These are phyloP conservation scores for Chaetomium strumarium DNA, from an alignment of 2,329 filamentous ascomycete genomes.

Conservation along the genomic window DNA sequence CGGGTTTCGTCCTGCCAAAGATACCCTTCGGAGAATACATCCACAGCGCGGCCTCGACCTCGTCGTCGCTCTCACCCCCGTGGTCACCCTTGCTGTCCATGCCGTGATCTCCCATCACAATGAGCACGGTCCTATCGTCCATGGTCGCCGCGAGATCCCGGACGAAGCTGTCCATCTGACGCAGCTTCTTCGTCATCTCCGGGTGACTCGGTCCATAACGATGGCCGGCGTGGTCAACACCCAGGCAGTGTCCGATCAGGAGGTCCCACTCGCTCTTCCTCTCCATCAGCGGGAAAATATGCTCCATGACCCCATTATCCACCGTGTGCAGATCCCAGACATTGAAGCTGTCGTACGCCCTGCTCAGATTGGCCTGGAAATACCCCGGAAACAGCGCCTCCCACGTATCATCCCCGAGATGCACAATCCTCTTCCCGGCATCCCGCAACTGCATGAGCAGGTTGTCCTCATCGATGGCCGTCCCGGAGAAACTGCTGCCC, in stretches of 20 bases:
- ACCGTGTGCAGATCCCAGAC: slow-evolving; percentile 97
- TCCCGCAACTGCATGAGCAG: slow-evolving; percentile 60
- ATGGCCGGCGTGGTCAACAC: slow-evolving; percentile 95
- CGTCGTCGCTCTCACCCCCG: slow-evolving; percentile 95
- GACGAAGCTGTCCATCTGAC: slow-evolving; percentile 83
- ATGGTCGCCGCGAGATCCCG: slow-evolving; percentile 63
- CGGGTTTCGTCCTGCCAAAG: slow-evolving; percentile 70
- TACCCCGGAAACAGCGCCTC: slow-evolving; percentile 87
- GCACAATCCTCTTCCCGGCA: slow-evolving; percentile 69
- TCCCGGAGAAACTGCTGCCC: slow-evolving; percentile 92
- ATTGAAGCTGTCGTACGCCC: slow-evolving; percentile 93
- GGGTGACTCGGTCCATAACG: slow-evolving; percentile 89
- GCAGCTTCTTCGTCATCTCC: slow-evolving; percentile 84
- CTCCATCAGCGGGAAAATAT: slow-evolving; percentile 78
- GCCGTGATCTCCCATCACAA: slow-evolving; percentile 98
- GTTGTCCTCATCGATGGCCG: slow-evolving; percentile 90
- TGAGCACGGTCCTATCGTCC: slow-evolving; percentile 79
- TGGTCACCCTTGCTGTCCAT: slow-evolving; percentile 98
- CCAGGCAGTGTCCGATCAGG: slow-evolving; percentile 88
- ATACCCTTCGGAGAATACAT: slow-evolving; percentile 89
- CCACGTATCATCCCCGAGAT: slow-evolving; percentile 98
- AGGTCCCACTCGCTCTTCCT: slow-evolving; percentile 77
- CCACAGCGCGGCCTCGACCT: slow-evolving; percentile 91
- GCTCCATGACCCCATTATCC: slow-evolving; percentile 87
- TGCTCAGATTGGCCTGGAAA: slow-evolving; percentile 81